Base-by-base conservation (phyloP, 768 basidiomycete genomes). In the Leccinum rimulosum region DNA sequence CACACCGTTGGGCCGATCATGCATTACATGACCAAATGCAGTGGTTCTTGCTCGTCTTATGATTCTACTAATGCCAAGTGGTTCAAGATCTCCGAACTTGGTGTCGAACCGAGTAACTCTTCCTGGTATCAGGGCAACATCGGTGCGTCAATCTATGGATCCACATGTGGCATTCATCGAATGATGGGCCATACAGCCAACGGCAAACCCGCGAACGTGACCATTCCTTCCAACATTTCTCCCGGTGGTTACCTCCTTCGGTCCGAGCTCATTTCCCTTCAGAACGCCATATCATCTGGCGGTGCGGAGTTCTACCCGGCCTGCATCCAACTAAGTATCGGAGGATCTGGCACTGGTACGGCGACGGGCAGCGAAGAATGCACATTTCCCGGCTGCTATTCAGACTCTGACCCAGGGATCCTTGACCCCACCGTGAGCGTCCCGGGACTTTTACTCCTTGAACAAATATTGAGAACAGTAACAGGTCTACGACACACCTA, bases 231-330 rank as follows among this genome's bases (percentile, higher is more conserved):
- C 15, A 80, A 76, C 55, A 73, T 93, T 53, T 79, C 82, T 0
- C 70, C 87, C 1, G 91, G 91, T 2, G 78, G 85, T 65, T 93
- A 92, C 69, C 76, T 93, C 50, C 70, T 91, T 64, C 88, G 91
- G 6, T 84, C 90, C 70, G 91, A 93, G 58, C 82, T 93, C 68
- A 85, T 93, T 69, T 84, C 87, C 9, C 83, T 93, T 15, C 91
- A 93, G 63, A 77, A 83, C 36, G 90, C 79, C n/a, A 73, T 71
- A 30, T 61, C 69, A 2, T 6, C 59, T 6, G 84, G 85, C 6
- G 88, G 88, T 15, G 90, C 88, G 2, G 72, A 73, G 59, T 75
- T 73, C 54, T 73, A 73, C 49, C 70, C 67, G 0, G 73, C 55
- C 3, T 73, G 73, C 31, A 60, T 70, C 35, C 73, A 73, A 48